Conservation (phyloP, 1,139 yeast species). For the Geotrichum bryndzae region DNA sequence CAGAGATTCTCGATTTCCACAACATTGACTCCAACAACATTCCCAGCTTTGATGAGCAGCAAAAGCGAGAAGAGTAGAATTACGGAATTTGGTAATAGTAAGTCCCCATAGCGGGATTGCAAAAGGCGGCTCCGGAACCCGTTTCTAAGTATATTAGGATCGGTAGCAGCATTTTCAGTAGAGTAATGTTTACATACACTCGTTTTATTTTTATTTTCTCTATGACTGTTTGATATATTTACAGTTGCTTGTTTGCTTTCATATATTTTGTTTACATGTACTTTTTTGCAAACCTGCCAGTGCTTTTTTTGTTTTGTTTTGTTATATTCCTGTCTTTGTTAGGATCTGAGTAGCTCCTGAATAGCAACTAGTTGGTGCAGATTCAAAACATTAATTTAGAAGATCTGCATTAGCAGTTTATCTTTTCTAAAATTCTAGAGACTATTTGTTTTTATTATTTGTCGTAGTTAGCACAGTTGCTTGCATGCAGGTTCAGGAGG, state of each 20-base stretch:
- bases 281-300: not conserved
- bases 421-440: too few species aligned
- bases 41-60: slow-evolving; percentile 3
- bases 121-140: too few species aligned
- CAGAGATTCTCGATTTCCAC: slow-evolving; percentile 93
- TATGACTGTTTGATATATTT: not conserved
- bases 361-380: too few species aligned
- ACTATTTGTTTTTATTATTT: too few species aligned
- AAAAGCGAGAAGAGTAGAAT: not conserved
- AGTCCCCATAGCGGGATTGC: too few species aligned
- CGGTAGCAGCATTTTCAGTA: not conserved
- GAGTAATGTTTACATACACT: not conserved
- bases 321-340: not conserved
- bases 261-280: not conserved
- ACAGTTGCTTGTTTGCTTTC: not conserved
- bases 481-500: too few species aligned
- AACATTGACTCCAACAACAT: slow-evolving; percentile 45
- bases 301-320: not conserved
- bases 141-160: too few species aligned
- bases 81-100: not conserved
- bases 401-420: too few species aligned
- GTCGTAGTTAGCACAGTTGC: too few species aligned
- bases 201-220: not conserved
- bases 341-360: too few species aligned
- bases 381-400: too few species aligned